Evolutionary conservation across 768 basidiomycete genomes (phyloP).

Genomic region (Russula abietina): DNA sequence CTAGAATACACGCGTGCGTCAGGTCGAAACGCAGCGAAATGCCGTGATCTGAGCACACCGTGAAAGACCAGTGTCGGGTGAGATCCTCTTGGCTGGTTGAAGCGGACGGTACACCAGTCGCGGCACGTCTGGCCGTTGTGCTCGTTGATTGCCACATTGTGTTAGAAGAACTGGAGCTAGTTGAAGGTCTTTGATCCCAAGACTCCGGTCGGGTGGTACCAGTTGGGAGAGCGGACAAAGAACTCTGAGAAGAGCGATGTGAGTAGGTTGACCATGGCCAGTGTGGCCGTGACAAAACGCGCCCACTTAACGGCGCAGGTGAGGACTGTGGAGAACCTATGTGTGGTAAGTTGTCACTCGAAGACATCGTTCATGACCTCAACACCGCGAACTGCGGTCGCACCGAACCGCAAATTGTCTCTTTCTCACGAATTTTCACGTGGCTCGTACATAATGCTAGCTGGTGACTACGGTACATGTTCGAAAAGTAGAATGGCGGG

Average conservation of each 20-base stretch:
- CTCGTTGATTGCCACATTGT: slow-evolving; percentile 25
- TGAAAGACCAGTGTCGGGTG: slow-evolving; percentile 61
- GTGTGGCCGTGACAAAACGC: slow-evolving; percentile 39
- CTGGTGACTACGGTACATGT: too few species aligned
- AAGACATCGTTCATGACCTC: slow-evolving; percentile 11
- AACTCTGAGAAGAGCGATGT: slow-evolving; percentile 33
- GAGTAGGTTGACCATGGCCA: slow-evolving; percentile 50
- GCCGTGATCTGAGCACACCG: slow-evolving; percentile 35
- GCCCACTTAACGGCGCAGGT: slow-evolving; percentile 12
- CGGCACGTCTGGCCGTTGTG: slow-evolving; percentile 14
- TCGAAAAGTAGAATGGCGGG: too few species aligned
- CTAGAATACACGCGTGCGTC: slow-evolving; percentile 31
- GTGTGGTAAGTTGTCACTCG: slow-evolving; percentile 14
- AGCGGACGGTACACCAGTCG: slow-evolving; percentile 17
- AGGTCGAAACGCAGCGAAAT: neutral
- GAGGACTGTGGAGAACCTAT: slow-evolving; percentile 20
- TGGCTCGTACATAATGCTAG: neutral
- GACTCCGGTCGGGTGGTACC: slow-evolving; percentile 25
- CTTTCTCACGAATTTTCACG: slow-evolving; percentile 3
- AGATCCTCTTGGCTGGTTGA: slow-evolving; percentile 38
- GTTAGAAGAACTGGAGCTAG: slow-evolving; percentile 27
- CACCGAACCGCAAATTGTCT: neutral
- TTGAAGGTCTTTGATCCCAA: slow-evolving; percentile 30
- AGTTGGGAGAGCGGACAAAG: slow-evolving; percentile 29
- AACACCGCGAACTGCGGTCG: neutral